A percentile compares a stretch with the other conserved stretches of the same genome.
phyloP scores from a whole-genome alignment of 2,329 filamentous ascomycete species.

The Trichoderma sp. region DNA sequence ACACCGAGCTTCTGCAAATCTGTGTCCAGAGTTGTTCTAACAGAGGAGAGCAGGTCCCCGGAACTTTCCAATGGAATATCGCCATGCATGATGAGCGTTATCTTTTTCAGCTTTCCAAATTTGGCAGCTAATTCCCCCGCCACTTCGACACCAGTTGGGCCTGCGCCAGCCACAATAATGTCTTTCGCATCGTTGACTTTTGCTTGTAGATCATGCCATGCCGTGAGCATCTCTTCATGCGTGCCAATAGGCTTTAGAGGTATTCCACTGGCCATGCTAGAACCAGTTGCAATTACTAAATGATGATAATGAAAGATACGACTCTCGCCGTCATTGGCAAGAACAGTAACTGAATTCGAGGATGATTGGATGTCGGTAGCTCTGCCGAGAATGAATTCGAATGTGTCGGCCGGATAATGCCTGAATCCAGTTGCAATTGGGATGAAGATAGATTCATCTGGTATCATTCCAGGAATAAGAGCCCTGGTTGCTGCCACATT shows the following conservation, averaged over 20 bases:
- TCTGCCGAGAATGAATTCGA: conserved; percentile 53
- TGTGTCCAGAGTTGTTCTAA: conserved; percentile 35
- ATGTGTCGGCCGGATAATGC: conserved; percentile 46
- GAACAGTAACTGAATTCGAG: conserved; percentile 43
- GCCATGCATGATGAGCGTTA: conserved; percentile 29
- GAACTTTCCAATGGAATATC: conserved; percentile 6
- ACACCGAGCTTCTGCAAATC: conserved; percentile 35
- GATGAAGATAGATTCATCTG: conserved; percentile 49
- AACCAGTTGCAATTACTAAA: neutral
- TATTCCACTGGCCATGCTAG: conserved; percentile 41
- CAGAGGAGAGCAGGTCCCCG: conserved; percentile 28
- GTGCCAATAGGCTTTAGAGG: conserved; percentile 54
- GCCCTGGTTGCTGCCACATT: conserved; percentile 58
- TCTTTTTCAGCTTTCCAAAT: conserved; percentile 33
- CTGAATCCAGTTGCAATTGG: conserved; percentile 50
- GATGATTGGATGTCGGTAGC: conserved; percentile 42
- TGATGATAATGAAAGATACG: conserved; percentile 50
- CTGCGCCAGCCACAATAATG: conserved; percentile 44
- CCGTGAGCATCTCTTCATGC: conserved; percentile 44
- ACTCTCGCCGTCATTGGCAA: conserved; percentile 33
- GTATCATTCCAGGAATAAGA: conserved; percentile 51
- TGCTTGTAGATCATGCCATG: conserved; percentile 38
- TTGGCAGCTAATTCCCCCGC: conserved; percentile 39
- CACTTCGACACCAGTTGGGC: conserved; percentile 43
- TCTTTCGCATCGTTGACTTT: conserved; percentile 32